Evolutionary conservation across 805 yeast genomes (phyloP).

Genomic region (Candida silvicultrix): DNA sequence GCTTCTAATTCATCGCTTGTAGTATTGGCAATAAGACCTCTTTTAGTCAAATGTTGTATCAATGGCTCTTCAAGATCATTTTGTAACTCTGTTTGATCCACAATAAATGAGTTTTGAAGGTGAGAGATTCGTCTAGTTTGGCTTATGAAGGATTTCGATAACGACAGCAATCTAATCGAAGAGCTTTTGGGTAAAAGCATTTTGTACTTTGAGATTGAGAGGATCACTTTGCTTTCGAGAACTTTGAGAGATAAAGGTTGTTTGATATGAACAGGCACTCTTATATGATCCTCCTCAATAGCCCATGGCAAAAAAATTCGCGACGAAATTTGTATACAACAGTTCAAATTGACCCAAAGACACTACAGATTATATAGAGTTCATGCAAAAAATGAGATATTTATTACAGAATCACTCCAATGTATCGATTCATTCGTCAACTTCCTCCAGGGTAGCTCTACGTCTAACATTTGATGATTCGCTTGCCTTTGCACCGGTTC

Average conservation of each 20-base stretch:
- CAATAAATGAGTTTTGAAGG: slow-evolving; percentile 3
- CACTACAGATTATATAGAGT: too few relatives aligned
- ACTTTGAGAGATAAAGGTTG: too few relatives aligned
- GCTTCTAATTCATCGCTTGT: slow-evolving; percentile 29
- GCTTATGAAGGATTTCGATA: not conserved
- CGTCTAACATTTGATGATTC: slow-evolving; percentile 11
- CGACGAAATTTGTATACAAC: too few relatives aligned
- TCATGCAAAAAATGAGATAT: too few relatives aligned
- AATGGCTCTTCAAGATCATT: slow-evolving; percentile 32
- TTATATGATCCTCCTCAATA: too few relatives aligned
- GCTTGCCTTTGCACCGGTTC: slow-evolving; percentile 1
- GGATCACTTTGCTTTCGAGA: too few relatives aligned
- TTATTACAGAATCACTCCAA: too few relatives aligned
- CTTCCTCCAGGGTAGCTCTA: slow-evolving; percentile 25
- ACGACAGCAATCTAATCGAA: not conserved
- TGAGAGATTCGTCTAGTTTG: not conserved
- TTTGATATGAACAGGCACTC: too few relatives aligned
- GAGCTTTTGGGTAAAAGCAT: not conserved
- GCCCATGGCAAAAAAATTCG: too few relatives aligned
- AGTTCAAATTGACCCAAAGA: too few relatives aligned
- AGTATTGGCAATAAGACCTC: slow-evolving; percentile 40
- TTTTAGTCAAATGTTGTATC: slow-evolving; percentile 31
- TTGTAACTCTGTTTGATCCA: slow-evolving; percentile 15
- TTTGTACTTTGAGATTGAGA: too few relatives aligned
- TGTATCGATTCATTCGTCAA: slow-evolving; percentile 14